Evolutionary conservation across 2,329 filamentous ascomycete species (phyloP).

Genomic region (Thyridium curvatum): DNA sequence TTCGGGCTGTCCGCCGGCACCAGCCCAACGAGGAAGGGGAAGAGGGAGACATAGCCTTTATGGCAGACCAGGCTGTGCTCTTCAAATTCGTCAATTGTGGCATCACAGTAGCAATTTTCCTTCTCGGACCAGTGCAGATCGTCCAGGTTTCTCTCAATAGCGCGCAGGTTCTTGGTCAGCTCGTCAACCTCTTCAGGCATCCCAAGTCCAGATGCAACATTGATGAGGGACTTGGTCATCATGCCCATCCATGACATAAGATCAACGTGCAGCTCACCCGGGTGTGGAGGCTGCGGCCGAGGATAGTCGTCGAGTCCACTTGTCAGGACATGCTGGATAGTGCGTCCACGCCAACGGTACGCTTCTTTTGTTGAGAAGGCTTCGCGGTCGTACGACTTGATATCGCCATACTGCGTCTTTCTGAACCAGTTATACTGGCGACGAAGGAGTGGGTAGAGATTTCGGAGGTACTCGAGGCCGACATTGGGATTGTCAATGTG

Average conservation of each 20-base stretch:
- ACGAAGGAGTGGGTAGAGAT: conserved; percentile 77
- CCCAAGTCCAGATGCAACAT: conserved; percentile 70
- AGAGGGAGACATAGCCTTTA: conserved; percentile 83
- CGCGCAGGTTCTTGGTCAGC: conserved; percentile 63
- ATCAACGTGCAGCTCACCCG: conserved; percentile 85
- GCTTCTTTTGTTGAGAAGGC: conserved; percentile 77
- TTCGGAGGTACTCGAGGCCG: conserved; percentile 62
- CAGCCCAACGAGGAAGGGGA: conserved; percentile 81
- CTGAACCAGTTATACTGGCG: conserved; percentile 89
- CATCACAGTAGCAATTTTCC: conserved; percentile 76
- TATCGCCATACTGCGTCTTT: conserved; percentile 75
- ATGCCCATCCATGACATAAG: conserved; percentile 90
- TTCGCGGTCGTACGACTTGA: conserved; percentile 77
- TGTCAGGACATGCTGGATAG: conserved; percentile 74
- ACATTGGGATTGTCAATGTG: conserved; percentile 63
- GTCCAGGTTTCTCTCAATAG: conserved; percentile 74
- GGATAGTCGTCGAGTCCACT: conserved; percentile 92
- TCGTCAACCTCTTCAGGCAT: conserved; percentile 69
- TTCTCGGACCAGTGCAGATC: conserved; percentile 79
- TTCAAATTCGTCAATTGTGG: conserved; percentile 87
- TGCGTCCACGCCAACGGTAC: conserved; percentile 86
- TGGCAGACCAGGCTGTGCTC: conserved; percentile 80
- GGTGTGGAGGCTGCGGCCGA: conserved; percentile 83
- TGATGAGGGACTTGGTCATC: conserved; percentile 81
- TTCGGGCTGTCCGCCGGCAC: conserved; percentile 67